phyloP scores from a whole-genome alignment of 2,329 filamentous ascomycete genomes.

The Bipolaris bicolor region DNA sequence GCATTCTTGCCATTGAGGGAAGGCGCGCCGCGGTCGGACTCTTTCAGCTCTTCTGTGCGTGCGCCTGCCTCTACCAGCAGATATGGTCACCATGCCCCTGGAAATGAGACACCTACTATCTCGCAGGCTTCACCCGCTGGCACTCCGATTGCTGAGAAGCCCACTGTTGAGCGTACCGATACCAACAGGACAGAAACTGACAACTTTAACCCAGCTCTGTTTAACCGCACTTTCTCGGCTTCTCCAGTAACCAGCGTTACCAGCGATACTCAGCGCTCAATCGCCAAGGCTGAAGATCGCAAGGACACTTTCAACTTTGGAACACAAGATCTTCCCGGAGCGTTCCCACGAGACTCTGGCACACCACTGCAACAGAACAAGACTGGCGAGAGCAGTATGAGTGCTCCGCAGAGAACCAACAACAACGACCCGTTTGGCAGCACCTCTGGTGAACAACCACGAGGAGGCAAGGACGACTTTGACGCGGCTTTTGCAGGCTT shows the following conservation, averaged over 20 bases:
- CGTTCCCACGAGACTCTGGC: conserved; percentile 52
- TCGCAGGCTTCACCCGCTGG: conserved; percentile 51
- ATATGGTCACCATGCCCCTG: conserved; percentile 59
- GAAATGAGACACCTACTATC: conserved; percentile 56
- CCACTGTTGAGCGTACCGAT: conserved; percentile 42
- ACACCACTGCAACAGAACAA: conserved; percentile 57
- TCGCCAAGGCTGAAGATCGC: conserved; percentile 44
- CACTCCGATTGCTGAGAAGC: conserved; percentile 61
- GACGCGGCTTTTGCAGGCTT: conserved; percentile 85
- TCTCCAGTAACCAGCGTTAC: conserved; percentile 50
- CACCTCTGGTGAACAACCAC: conserved; percentile 40
- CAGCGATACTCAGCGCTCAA: conserved; percentile 48
- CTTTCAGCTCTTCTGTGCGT: conserved; percentile 77
- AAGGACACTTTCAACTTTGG: conserved; percentile 52
- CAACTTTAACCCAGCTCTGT: conserved; percentile 44
- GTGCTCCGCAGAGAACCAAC: conserved; percentile 53
- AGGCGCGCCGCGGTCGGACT: conserved; percentile 64
- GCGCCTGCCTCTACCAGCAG: conserved; percentile 75
- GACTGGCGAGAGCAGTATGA: conserved; percentile 56
- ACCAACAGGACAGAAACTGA: conserved; percentile 46
- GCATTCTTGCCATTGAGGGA: conserved; percentile 73
- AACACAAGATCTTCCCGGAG: conserved; percentile 52
- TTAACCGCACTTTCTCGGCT: conserved; percentile 47
- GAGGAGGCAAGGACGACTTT: conserved; percentile 74
- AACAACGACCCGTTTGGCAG: conserved; percentile 52